phyloP scores from a whole-genome alignment of 2,329 filamentous ascomycete genomes.

The Pyrenophora seminiperda region DNA sequence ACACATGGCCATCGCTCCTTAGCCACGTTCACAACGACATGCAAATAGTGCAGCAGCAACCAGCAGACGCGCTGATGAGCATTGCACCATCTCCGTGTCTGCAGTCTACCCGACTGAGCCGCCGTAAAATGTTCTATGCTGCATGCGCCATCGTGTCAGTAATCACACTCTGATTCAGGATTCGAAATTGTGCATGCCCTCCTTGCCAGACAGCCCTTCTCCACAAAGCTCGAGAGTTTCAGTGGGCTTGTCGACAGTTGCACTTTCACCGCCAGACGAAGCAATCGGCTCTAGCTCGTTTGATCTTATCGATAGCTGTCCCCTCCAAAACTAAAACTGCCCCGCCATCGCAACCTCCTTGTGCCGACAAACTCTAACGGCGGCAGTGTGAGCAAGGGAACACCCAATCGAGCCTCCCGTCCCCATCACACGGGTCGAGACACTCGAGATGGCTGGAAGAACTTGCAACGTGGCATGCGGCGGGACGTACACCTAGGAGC shows the following conservation, averaged over 20 bases:
- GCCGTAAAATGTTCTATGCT: conserved; percentile 8
- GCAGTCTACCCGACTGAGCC: conserved; percentile 2
- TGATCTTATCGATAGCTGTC: conserved; percentile 18
- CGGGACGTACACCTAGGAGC: conserved; percentile 4
- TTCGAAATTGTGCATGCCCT: conserved; percentile 12
- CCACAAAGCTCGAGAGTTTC: conserved; percentile 23
- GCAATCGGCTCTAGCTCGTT: conserved; percentile 2
- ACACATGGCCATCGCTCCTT: neutral
- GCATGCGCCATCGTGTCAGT: neutral
- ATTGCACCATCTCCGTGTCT: conserved; percentile 3
- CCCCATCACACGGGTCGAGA: neutral
- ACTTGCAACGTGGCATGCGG: conserved; percentile 21
- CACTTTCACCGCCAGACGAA: conserved; percentile 24
- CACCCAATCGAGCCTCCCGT: conserved; percentile 10
- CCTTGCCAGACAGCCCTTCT: conserved; percentile 15
- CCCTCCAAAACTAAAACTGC: conserved; percentile 5
- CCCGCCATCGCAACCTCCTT: conserved; percentile 14
- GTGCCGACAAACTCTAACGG: conserved; percentile 14
- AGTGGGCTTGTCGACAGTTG: conserved; percentile 17
- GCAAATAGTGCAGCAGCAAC: conserved; percentile 1
- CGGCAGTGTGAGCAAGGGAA: conserved; percentile 10
- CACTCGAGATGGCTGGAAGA: conserved; percentile 15
- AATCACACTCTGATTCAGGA: conserved; percentile 10
- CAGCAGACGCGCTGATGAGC: no score
- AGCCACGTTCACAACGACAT: conserved; percentile 6